These are phyloP conservation scores for Mycena galericulata DNA, from an alignment of 768 basidiomycete genomes.

Conservation along the genomic window DNA sequence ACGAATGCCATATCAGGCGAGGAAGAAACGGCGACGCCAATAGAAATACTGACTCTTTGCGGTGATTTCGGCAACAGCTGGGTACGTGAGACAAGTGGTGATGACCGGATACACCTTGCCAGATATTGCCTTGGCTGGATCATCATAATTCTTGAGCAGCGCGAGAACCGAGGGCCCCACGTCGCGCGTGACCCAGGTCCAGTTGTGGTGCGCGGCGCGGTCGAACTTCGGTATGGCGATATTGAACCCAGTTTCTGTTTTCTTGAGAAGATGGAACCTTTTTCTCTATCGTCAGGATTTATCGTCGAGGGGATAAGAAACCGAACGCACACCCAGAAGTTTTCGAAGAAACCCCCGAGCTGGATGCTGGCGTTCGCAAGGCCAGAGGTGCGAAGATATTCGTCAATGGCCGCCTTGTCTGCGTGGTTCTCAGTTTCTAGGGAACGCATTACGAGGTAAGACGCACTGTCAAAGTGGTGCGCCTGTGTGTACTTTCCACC, in stretches of 20 bases:
- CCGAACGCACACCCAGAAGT: slow-evolving; percentile 5
- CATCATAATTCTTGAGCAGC: slow-evolving; percentile 12
- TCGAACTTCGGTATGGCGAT: slow-evolving; percentile 11
- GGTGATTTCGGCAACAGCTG: not conserved
- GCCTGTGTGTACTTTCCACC: slow-evolving; percentile 7
- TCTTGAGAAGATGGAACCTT: not conserved
- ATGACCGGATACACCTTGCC: slow-evolving; percentile 17
- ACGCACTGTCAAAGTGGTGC: slow-evolving; percentile 3
- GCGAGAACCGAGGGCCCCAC: slow-evolving; percentile 1
- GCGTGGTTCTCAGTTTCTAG: not conserved
- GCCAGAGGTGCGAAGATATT: not conserved
- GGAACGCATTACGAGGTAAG: not conserved
- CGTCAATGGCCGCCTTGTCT: slow-evolving; percentile 6
- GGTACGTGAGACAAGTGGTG: not conserved
- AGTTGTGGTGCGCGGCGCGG: not conserved
- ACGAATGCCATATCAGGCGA: not conserved
- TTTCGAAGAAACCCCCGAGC: slow-evolving; percentile 4
- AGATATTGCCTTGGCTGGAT: not conserved
- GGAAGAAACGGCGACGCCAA: too few relatives aligned
- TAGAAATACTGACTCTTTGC: not conserved
- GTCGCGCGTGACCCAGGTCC: slow-evolving; percentile 12
- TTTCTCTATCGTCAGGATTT: not conserved
- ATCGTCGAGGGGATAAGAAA: too few relatives aligned
- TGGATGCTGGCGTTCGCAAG: slow-evolving; percentile 2
- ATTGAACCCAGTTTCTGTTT: not conserved